Base-by-base conservation (phyloP, 2,329 filamentous ascomycete species). In the Tricladium varicosporioides region DNA sequence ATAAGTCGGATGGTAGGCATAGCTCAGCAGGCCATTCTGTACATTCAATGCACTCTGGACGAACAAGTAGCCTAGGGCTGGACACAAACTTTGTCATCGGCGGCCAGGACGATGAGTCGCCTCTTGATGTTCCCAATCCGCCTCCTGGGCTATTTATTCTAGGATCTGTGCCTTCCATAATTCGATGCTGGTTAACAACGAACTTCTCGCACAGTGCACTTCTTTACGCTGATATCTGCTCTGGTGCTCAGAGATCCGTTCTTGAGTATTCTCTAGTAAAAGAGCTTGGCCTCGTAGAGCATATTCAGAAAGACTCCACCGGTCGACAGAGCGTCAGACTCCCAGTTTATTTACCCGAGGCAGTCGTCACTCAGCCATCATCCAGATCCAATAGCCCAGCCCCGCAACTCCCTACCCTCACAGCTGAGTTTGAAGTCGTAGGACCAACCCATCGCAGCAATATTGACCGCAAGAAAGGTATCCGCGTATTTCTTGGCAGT, bases 1-100 rank as follows among this genome's bases (percentile, higher is more conserved):
- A 97, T 78, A 96, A 96, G 70, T 97, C 94, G 0, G 93, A 99
- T 70, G 94, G 94, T 36, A 83, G 93, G 60, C 91, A 96, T 69
- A 97, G 93, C 72, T 97, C 92, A 8, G 86, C 91, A n/a, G 91
- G 91, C 4, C 88, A 93, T 65, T 94, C 87, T 7, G 83, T 87
- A 15, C 85, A 88, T 61, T 83, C 84, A 1, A 76, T 82, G 64
- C 83, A 86, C 71, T 96, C 91, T 45, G 89, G 88, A 27, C 85
- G 92, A 47, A 91, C 90, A 52, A 97, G 92, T 72, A 97, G 92
- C 73, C 79, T 97, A 60, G 92, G 91, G 2, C 79, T 95, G 16
- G 91, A 96, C 65, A 87, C 85, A 43, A 83, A 85, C 70, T 85
- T 88, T 67, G 76, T 83, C 63, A 80, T 83, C 64, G 79, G 81